Base-by-base conservation (phyloP, 2,329 filamentous ascomycete species). In the Coniella vitis region DNA sequence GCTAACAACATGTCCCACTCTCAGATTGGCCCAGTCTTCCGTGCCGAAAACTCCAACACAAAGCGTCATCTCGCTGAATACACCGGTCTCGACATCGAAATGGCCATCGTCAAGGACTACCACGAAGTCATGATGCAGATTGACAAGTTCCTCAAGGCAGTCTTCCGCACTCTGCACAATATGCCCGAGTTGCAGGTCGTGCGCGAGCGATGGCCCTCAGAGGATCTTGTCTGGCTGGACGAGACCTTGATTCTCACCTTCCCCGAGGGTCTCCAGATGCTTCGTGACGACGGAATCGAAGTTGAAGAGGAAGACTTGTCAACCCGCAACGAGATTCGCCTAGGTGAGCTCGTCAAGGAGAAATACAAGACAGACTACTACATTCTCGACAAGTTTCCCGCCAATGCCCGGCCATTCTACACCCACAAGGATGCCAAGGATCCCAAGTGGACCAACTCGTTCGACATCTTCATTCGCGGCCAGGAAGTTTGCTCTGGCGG, bases 21-120 rank as follows among this genome's bases (percentile, higher is more conserved):
- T 36, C 21, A 65, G 63, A 84, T 93, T 55, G 88, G 88, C 14
- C 83, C 87, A 2, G 90, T 96, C 7, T 96, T 96, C 75, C 83
- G 90, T 57, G 90, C 90, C 1, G 90, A 96, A 64, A 94, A 96
- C 70, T 94, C 87, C 62, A 96, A 96, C 66, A 96, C 90, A 0
- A 90, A 95, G 61, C 83, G 90, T 34, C 90, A 96, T 64, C 74
- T 96, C 73, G 95, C 90, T 0, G 90, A 96, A 65, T 96, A 94
- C 64, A 96, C 90, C 4, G 90, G 90, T 48, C 74, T 96, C 25
- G 90, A 96, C 74, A 67, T 96, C 16, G 90, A 96, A 63, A 96
- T 96, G 91, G 78, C 84, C 3, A 88, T 96, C 55, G 84, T 90
- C 43, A 81, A 87, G 58, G 84, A 94, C 65, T 95, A 96, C 64